Conservation (phyloP, 768 basidiomycete species). For the Lactifluus piperatus region DNA sequence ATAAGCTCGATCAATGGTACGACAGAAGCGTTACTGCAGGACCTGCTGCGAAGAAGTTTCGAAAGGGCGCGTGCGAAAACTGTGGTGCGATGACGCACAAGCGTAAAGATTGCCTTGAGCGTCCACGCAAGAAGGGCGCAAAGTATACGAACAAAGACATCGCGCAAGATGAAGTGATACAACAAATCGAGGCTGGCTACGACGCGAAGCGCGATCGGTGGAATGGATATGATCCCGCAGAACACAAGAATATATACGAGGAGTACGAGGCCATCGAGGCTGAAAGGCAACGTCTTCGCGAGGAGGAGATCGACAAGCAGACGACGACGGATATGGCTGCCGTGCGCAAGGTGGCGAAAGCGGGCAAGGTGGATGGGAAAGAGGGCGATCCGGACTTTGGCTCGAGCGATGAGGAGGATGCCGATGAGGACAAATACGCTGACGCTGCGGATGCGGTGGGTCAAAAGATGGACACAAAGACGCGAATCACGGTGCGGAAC, state of each 20-base stretch:
- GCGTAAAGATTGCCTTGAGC: constrained; percentile 85
- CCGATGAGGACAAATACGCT: constrained; percentile 96
- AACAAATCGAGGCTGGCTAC: constrained; percentile 68
- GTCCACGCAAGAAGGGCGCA: constrained; percentile 93
- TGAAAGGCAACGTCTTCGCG: constrained; percentile 81
- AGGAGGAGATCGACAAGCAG: constrained; percentile 97
- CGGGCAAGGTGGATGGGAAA: constrained; percentile 64
- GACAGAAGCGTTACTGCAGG: constrained; percentile 78
- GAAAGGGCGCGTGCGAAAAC: constrained; percentile 98
- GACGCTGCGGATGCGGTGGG: constrained; percentile 97
- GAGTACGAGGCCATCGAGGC: constrained; percentile 92
- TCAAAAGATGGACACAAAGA: constrained; percentile 96
- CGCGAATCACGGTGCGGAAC: constrained; percentile 95
- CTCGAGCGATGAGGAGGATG: constrained; percentile 91
- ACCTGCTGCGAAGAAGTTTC: constrained; percentile 91
- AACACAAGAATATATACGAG: constrained; percentile 81
- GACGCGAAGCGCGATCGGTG: constrained; percentile 96
- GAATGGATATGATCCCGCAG: constrained; percentile 93
- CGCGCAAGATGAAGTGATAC: constrained; percentile 83
- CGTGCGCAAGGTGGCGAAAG: constrained; percentile 92
- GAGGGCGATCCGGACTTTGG: constrained; percentile 87
- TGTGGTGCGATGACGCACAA: constrained; percentile 97
- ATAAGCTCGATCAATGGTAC: constrained; percentile 86
- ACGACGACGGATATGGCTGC: constrained; percentile 87
- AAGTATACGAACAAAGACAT: constrained; percentile 88